Base-by-base conservation (phyloP, 192 early-diverging fungal species). In the Gonapodya sp. region DNA sequence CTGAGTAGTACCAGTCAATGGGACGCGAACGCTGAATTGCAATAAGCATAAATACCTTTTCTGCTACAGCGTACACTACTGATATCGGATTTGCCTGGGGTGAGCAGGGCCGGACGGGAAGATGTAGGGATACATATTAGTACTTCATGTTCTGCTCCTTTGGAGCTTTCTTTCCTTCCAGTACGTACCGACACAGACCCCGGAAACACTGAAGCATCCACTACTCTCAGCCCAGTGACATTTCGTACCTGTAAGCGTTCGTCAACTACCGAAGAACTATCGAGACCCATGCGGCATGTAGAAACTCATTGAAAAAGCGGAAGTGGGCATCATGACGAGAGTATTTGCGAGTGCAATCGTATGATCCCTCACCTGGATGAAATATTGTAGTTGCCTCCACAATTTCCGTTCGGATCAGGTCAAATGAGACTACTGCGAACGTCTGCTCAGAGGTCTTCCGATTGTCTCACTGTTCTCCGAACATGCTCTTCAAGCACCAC, bases 251-350 rank as follows among this genome's bases (percentile, higher is more conserved):
- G 18, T 8, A 77, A 34, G 34, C 8, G 16, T 2, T 32, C 30
- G 75, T 77, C 75, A 34, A 77, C 75, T 8, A 77, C 75, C 8
- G 75, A 8, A 34, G 18, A 31, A 33, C 18, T 16, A 34, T 77
- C 75, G 30, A 34, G 75, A 33, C 75, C 75, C 75, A 77, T 77
- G 34, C 75, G 75, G 31, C 75, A 77, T 8, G 75, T 77, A 8
- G 75, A 64, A 64, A 64, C 46, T 64, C n/a, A n/a, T n/a, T n/a
- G n/a, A n/a, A n/a, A n/a, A n/a, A 64, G 8, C 46, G 46, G 46
- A 64, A 24, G 46, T 8, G 8, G 24, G 24, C 46, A 64, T 64
- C 46, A 64, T 16, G 46, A 64, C 46, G 46, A 64, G 46, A 64
- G 46, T 8, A 64, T 64, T 8, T 64, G 46, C 46, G 46, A 8